Conservation (phyloP, 306 rosid species). For the Fragaria nilgerrensis region DNA sequence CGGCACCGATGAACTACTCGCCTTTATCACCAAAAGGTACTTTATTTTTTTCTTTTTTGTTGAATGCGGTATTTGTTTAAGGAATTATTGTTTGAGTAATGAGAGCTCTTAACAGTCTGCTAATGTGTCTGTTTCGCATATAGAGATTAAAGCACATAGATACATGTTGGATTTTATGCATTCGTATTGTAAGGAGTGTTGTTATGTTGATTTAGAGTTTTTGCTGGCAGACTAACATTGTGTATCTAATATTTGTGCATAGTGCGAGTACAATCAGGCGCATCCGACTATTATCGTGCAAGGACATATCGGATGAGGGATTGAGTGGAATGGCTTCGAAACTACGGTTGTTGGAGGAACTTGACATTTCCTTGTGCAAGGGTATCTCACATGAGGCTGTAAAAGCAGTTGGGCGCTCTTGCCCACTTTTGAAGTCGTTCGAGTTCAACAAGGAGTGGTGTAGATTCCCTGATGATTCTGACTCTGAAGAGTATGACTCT, state of each 20-base stretch:
- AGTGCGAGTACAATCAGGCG: neutral
- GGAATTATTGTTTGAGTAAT: too few relatives aligned
- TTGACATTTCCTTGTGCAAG: neutral
- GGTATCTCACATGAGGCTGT: neutral
- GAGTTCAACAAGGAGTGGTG: neutral
- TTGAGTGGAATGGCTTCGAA: neutral
- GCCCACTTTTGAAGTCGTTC: neutral
- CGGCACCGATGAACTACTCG: conserved; percentile 23
- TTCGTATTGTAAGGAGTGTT: neutral
- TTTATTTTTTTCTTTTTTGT: neutral
- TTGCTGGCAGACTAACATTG: too few relatives aligned
- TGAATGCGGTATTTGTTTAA: too few relatives aligned
- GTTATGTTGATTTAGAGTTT: too few relatives aligned
- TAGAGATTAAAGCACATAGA: too few relatives aligned
- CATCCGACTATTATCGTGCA: neutral
- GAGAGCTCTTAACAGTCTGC: too few relatives aligned
- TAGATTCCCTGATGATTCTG: neutral
- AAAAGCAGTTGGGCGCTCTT: neutral
- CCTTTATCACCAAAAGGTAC: neutral
- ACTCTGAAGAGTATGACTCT: too few relatives aligned
- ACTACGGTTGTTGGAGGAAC: neutral
- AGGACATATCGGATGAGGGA: neutral
- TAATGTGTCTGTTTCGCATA: neutral
- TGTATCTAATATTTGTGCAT: too few relatives aligned
- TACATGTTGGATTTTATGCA: neutral